These are phyloP conservation scores for Geosmithia putterillii DNA, from an alignment of 2,329 filamentous ascomycete genomes.

Conservation along the genomic window DNA sequence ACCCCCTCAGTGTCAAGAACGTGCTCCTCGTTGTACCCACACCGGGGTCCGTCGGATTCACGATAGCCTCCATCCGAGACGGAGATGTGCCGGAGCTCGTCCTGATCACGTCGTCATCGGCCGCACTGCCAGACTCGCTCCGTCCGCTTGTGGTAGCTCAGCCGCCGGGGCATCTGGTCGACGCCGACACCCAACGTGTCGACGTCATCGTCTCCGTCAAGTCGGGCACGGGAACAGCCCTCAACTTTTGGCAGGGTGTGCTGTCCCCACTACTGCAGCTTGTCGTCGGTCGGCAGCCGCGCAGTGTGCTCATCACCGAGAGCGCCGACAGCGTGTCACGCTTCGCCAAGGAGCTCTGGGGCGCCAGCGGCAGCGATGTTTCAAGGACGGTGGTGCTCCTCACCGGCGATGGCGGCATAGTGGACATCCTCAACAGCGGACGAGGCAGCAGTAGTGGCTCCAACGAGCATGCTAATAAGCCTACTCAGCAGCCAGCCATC, in stretches of 20 bases:
- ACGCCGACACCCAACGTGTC: slow-evolving; percentile 18
- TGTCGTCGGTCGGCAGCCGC: slow-evolving; percentile 13
- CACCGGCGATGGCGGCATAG: slow-evolving; percentile 75
- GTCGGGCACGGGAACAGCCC: slow-evolving; percentile 50
- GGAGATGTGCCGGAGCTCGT: slow-evolving; percentile 15
- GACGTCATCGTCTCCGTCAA: slow-evolving; percentile 56
- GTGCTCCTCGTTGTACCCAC: slow-evolving; percentile 14
- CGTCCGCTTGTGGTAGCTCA: slow-evolving; percentile 21
- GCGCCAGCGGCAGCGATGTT: slow-evolving; percentile 15
- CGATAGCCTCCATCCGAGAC: slow-evolving; percentile 27
- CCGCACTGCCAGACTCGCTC: slow-evolving; percentile 22
- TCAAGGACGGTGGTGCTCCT: slow-evolving; percentile 57
- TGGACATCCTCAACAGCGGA: slow-evolving; percentile 28
- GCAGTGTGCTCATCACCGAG: slow-evolving; percentile 44
- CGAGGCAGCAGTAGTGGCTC: slow-evolving; percentile 20
- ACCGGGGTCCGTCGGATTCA: slow-evolving; percentile 3
- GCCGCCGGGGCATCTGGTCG: slow-evolving; percentile 24
- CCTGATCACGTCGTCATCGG: slow-evolving; percentile 8
- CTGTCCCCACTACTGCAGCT: slow-evolving; percentile 41
- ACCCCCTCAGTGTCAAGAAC: slow-evolving; percentile 9
- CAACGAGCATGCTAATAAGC: slow-evolving; percentile 7
- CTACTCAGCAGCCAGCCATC: slow-evolving; percentile 22
- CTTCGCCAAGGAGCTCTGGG: slow-evolving; percentile 36
- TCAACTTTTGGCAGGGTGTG: slow-evolving; percentile 39
- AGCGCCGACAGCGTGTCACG: slow-evolving; percentile 51